phyloP scores from a whole-genome alignment of 345 rosid species.

The Brassica rapa region DNA sequence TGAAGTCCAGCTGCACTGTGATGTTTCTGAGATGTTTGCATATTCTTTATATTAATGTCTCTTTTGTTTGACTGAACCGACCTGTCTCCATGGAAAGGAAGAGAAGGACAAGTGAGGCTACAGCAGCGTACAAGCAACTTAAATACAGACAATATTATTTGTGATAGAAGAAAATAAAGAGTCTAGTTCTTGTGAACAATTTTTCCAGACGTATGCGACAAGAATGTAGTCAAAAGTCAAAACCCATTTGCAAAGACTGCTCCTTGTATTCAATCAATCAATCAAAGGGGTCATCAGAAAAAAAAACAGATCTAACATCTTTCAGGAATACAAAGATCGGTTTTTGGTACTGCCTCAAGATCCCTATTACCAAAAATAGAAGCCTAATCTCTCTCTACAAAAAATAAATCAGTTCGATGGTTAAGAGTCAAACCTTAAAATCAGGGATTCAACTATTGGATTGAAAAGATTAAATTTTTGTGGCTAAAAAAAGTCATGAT shows the following conservation, averaged over 20 bases:
- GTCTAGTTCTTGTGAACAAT: neutral
- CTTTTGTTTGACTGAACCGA: neutral
- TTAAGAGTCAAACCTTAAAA: conserved; percentile 16
- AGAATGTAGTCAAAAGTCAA: neutral
- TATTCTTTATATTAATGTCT: conserved; percentile 11
- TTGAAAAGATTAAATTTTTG: neutral
- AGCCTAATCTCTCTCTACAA: conserved; percentile 1
- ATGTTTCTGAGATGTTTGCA: conserved; percentile 72
- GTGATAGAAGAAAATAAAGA: neutral
- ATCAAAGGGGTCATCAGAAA: conserved; percentile 16
- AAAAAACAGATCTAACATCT: conserved; percentile 33
- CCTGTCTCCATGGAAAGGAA: conserved; percentile 21
- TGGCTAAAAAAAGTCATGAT: neutral
- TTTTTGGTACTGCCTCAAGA: conserved; percentile 4
- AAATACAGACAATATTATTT: neutral
- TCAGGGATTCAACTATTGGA: neutral
- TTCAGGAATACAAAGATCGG: neutral
- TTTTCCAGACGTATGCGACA: conserved; percentile 5
- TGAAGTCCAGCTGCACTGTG: conserved; percentile 55
- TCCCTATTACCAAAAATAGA: neutral
- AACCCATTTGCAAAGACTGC: neutral
- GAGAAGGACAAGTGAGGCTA: conserved; percentile 19
- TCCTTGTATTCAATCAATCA: neutral
- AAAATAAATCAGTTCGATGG: neutral
- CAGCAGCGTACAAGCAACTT: conserved; percentile 6